A percentile compares a stretch with the other conserved stretches of the same genome.
These are phyloP conservation scores for Podila horticola DNA, from an alignment of 192 early-diverging fungal genomes.

Conservation along the genomic window DNA sequence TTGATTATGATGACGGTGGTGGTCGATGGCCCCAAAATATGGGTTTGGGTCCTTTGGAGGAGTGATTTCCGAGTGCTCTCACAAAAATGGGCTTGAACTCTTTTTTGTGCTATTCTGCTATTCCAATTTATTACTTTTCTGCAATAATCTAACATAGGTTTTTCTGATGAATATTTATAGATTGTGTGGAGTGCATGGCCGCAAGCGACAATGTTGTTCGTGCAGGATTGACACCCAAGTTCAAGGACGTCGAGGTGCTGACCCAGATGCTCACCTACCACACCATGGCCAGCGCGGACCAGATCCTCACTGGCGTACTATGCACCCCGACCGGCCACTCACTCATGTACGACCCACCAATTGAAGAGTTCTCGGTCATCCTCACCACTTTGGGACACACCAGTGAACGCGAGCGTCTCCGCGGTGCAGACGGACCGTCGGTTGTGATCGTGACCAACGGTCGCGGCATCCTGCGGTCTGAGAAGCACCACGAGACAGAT, in stretches of 20 bases:
- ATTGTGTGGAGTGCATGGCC: slow-evolving; percentile 99
- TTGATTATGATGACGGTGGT: too few species aligned
- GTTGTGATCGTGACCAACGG: slow-evolving; percentile 89
- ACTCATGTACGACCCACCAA: slow-evolving; percentile 94
- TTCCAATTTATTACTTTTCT: too few species aligned
- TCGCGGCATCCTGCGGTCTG: slow-evolving; percentile 60
- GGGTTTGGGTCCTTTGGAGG: too few species aligned
- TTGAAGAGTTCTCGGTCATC: slow-evolving; percentile 93
- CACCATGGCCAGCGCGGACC: slow-evolving; percentile 79
- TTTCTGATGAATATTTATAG: slow-evolving; percentile 48
- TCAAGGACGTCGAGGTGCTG: slow-evolving; percentile 93
- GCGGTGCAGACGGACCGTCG: slow-evolving; percentile 80
- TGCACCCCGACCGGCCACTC: slow-evolving; percentile 60
- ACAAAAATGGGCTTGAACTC: background rate
- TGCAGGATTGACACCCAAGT: slow-evolving; percentile 97
- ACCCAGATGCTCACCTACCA: slow-evolving; percentile 93
- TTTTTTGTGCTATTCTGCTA: background rate
- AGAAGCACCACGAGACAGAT: slow-evolving; percentile 29
- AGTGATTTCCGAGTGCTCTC: background rate
- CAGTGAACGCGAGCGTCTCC: slow-evolving; percentile 61
- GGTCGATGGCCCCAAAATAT: too few species aligned
- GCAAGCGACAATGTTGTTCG: slow-evolving; percentile 97
- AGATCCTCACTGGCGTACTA: slow-evolving; percentile 76
- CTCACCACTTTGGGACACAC: slow-evolving; percentile 63
- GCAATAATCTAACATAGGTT: background rate